Conservation (phyloP, 2,329 filamentous ascomycete genomes). For the Aspergillus glaucus region DNA sequence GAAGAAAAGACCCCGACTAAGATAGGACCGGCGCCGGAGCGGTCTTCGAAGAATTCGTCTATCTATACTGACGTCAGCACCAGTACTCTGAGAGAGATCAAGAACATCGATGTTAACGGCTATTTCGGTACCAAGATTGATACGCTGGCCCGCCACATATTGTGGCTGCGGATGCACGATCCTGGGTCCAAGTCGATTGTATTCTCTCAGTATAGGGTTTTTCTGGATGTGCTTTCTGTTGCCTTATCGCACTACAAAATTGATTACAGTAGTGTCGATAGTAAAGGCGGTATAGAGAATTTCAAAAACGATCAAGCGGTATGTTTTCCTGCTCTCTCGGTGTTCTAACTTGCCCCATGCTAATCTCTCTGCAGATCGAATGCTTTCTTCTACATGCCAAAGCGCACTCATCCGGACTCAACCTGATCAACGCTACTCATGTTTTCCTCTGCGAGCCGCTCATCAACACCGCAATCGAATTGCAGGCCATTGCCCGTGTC, state of each 20-base stretch:
- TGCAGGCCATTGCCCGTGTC: slow-evolving; percentile 91
- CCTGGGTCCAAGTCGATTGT: slow-evolving; percentile 85
- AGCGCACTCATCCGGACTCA: slow-evolving; percentile 80
- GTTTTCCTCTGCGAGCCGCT: slow-evolving; percentile 93
- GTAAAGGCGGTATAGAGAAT: slow-evolving; percentile 59
- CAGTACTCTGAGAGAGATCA: slow-evolving; percentile 69
- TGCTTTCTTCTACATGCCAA: slow-evolving; percentile 87
- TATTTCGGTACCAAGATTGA: slow-evolving; percentile 91
- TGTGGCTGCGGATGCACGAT: slow-evolving; percentile 79
- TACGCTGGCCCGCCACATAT: slow-evolving; percentile 69
- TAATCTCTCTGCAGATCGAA: slow-evolving; percentile 49
- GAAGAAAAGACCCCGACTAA: slow-evolving; percentile 39
- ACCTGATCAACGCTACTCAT: slow-evolving; percentile 86
- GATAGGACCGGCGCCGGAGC: slow-evolving; percentile 23
- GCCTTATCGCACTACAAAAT: slow-evolving; percentile 70
- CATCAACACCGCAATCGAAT: slow-evolving; percentile 85
- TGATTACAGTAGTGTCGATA: slow-evolving; percentile 64
- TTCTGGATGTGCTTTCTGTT: slow-evolving; percentile 64
- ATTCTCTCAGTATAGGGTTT: slow-evolving; percentile 87
- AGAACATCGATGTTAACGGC: slow-evolving; percentile 64
- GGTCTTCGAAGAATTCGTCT: slow-evolving; percentile 28
- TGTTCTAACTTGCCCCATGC: not conserved
- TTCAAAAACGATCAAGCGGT: slow-evolving; percentile 68
- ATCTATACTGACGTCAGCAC: slow-evolving; percentile 76
- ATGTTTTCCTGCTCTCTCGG: slow-evolving; percentile 9